Evolutionary conservation across 495 filamentous ascomycete species (phyloP).

Genomic region (Penicillium turbatum): DNA sequence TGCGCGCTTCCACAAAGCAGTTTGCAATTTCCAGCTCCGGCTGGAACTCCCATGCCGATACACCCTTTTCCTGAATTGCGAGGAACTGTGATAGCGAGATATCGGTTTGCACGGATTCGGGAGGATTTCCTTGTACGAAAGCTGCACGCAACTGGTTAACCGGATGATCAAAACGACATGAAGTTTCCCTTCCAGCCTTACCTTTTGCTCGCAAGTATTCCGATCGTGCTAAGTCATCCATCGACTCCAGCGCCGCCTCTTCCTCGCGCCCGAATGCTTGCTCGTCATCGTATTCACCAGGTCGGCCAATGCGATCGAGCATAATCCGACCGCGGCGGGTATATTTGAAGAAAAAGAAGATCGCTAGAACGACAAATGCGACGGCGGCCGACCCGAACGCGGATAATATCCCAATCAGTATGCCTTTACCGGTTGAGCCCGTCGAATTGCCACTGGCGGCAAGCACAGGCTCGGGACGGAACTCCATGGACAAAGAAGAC

Average conservation of each 20-base stretch:
- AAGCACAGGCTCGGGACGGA: slow-evolving; percentile 22
- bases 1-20: slow-evolving; percentile 94
- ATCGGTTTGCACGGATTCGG: slow-evolving; percentile 91
- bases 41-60: slow-evolving; percentile 98
- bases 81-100: slow-evolving; percentile 97
- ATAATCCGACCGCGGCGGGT: slow-evolving; percentile 86
- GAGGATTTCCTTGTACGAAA: slow-evolving; percentile 89
- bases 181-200: slow-evolving; percentile 35
- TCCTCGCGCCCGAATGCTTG: slow-evolving; percentile 88
- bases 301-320: slow-evolving; percentile 86
- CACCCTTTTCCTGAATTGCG: slow-evolving; percentile 97
- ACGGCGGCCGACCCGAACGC: slow-evolving; percentile 90
- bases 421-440: slow-evolving; percentile 66
- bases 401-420: slow-evolving; percentile 93
- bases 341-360: slow-evolving; percentile 93
- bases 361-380: slow-evolving; percentile 71
- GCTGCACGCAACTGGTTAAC: slow-evolving; percentile 54
- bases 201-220: slow-evolving; percentile 96
- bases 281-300: slow-evolving; percentile 97
- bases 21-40: slow-evolving; percentile 98
- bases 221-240: slow-evolving; percentile 87
- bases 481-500: slow-evolving; percentile 26
- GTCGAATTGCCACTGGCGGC: slow-evolving; percentile 37
- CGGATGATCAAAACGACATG: slow-evolving; percentile 10
- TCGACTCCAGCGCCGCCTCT: slow-evolving; percentile 86